These are phyloP conservation scores for Vaccinium vitisidaea DNA, from an alignment of 148 eudicot species.

Conservation along the genomic window DNA sequence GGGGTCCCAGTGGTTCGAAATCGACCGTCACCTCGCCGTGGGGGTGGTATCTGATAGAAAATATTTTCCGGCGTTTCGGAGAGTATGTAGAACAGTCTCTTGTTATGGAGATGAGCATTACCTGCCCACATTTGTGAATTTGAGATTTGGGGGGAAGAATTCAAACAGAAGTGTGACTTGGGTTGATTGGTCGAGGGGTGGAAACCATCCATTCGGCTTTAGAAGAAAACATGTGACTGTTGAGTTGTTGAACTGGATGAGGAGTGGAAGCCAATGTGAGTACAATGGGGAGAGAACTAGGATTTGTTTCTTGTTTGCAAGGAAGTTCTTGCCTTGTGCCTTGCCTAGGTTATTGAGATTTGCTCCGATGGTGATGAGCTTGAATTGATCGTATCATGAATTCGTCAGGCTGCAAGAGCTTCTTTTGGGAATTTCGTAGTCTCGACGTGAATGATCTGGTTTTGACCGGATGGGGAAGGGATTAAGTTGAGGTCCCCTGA, in stretches of 20 bases:
- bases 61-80: constrained; percentile 33
- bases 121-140: constrained; percentile 53
- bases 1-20: constrained; percentile 75
- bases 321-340: constrained; percentile 62
- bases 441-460: no score
- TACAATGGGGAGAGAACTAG: constrained; percentile 50
- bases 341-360: constrained; percentile 46
- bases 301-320: constrained; percentile 68
- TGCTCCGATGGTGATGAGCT: constrained; percentile 40
- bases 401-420: no score
- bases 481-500: no score
- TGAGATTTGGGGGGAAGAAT: constrained; percentile 35
- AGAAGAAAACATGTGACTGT: constrained; percentile 33
- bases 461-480: no score
- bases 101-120: constrained; percentile 83
- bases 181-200: constrained; percentile 67
- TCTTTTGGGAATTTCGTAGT: no score
- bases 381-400: not conserved
- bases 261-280: constrained; percentile 42
- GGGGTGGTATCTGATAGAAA: constrained; percentile 43
- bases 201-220: constrained; percentile 56
- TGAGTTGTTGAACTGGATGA: constrained; percentile 29
- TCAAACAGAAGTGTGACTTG: constrained; percentile 64
- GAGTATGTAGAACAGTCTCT: constrained; percentile 29
- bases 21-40: constrained; percentile 51